Evolutionary conservation across 2,329 filamentous ascomycete genomes (phyloP), one percentile per base, ranked within the genome.

Genomic region (Fusarium albidum): DNA sequence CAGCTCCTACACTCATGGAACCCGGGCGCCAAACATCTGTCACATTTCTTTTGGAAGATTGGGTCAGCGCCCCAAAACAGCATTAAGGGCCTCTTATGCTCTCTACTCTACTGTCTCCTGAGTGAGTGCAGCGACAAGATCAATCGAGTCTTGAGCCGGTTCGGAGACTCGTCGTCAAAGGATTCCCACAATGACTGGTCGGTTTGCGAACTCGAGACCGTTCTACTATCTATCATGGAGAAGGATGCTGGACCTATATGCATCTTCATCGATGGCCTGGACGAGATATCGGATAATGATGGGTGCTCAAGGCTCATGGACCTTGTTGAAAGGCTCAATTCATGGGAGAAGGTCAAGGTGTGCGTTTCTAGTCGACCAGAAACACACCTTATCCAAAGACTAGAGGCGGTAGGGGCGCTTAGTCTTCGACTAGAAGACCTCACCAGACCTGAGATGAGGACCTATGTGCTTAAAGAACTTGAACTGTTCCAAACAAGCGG

Each of bases 261-360:
- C 26, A 55, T 66, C 25, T 59, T 66, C 8, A 37, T 66, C 15
- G 61, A 64, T 15, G 59, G 56, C 1, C 42, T 64, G 2, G 61
- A 64, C 17, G 56, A 62, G 34, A 49, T 59, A 13, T 45, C 39
- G 39, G 34, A 45, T 13, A n/a, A 39, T 3, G 55, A 55, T n/a
- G 51, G 46, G 9, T 8, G 41, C 2, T 15, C 14, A 29, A 26
- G 40, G 11, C 34, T 55, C 3, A 47, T n/a, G n/a, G n/a, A n/a
- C n/a, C n/a, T n/a, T n/a, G n/a, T n/a, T n/a, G n/a, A n/a, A n/a
- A n/a, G n/a, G n/a, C 29, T 6, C 26, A 38, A 5, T 6, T 39
- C 9, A 37, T 56, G 2, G 31, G 52, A 3, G 33, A 57, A 46
- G 3, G 12, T 60, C 44, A 62, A 60, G 38, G 13, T 59, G 1